phyloP scores from a whole-genome alignment of 345 rosid species.

The Ceriops zippeliana region DNA sequence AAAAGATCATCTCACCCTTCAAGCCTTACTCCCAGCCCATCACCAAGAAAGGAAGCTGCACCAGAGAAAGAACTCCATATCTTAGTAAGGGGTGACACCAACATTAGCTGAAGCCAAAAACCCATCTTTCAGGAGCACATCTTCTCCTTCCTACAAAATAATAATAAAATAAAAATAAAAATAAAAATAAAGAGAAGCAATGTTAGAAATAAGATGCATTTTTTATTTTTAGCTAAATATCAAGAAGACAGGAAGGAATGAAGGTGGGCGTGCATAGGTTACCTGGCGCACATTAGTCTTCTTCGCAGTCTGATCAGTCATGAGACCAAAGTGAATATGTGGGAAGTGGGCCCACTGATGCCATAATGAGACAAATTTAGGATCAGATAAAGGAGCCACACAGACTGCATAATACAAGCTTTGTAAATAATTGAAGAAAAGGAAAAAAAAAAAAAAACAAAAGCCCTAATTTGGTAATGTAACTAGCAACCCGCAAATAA shows the following conservation, averaged over 20 bases:
- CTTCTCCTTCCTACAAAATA: constrained; percentile 23
- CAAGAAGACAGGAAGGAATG: background rate
- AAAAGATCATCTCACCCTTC: background rate
- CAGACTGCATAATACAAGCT: background rate
- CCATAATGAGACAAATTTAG: constrained; percentile 8
- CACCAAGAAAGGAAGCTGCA: background rate
- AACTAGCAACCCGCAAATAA: constrained; percentile 14
- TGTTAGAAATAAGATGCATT: background rate
- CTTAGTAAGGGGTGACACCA: constrained; percentile 22
- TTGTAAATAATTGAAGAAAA: background rate
- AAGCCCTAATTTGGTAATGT: constrained; percentile 30
- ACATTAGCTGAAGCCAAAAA: constrained; percentile 20
- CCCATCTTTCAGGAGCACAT: constrained; percentile 23
- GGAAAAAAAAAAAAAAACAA: constrained; percentile 5
- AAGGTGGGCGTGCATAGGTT: background rate
- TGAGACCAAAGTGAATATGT: constrained; percentile 30
- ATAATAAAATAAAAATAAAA: background rate
- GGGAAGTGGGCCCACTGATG: constrained; percentile 36
- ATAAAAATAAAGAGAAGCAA: background rate
- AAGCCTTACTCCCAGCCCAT: too few species aligned
- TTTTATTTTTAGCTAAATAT: background rate
- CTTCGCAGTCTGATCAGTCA: constrained; percentile 28
- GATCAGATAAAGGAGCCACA: constrained; percentile 5
- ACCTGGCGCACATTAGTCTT: constrained; percentile 26
- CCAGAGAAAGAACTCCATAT: background rate